Percentiles rank a stretch among this genome's conserved stretches.
Evolutionary conservation across 768 basidiomycete genomes (phyloP).

Genomic region (Tricholoma matsutake): DNA sequence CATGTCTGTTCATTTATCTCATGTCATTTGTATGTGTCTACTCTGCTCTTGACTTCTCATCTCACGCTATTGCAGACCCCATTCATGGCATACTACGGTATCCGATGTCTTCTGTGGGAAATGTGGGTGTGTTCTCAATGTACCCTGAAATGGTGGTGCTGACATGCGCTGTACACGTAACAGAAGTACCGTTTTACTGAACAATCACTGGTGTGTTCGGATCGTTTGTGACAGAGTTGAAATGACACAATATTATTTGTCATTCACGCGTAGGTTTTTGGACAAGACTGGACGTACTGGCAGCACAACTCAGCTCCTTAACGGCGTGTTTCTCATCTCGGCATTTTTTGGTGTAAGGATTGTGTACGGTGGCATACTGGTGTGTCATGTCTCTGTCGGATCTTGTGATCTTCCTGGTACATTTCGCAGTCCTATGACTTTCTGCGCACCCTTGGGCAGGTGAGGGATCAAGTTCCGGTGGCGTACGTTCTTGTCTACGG

Average conservation of each 20-base stretch:
- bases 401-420: background rate
- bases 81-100: conserved; percentile 76
- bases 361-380: conserved; percentile 59
- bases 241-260: background rate
- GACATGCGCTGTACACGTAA: background rate
- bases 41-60: conserved; percentile 4
- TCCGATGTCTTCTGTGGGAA: conserved; percentile 83
- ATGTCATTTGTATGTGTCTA: conserved; percentile 61
- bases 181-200: conserved; percentile 83
- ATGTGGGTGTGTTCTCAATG: conserved; percentile 38
- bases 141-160: conserved; percentile 3
- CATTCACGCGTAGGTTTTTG: conserved; percentile 50
- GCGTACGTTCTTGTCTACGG: conserved; percentile 50
- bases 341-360: conserved; percentile 72
- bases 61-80: conserved; percentile 44
- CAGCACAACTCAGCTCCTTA: conserved; percentile 61
- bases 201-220: conserved; percentile 72
- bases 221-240: background rate
- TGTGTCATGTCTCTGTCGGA: conserved; percentile 20
- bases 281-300: conserved; percentile 78
- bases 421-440: conserved; percentile 60
- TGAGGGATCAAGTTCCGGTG: conserved; percentile 52
- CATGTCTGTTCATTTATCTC: conserved; percentile 62
- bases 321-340: conserved; percentile 62
- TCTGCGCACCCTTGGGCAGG: conserved; percentile 52